Evolutionary conservation across 768 basidiomycete species (phyloP), one percentile per base, ranked within the genome.

Genomic region (Daedaleopsis nitida): DNA sequence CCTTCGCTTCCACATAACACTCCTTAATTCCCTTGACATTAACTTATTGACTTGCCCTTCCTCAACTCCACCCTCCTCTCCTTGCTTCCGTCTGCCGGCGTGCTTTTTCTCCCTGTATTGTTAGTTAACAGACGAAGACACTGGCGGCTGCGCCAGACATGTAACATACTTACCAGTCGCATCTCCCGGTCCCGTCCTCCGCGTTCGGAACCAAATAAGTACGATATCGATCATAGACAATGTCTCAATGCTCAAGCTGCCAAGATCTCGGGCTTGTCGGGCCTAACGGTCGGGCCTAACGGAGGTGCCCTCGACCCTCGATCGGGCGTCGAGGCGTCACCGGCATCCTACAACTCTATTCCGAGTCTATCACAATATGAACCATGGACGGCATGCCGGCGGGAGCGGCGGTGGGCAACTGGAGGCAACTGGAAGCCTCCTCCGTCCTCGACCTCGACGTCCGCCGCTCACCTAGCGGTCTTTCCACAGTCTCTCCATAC

Each of bases 41-140:
- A 61, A 61, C 34, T 61, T 61, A 61, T 61, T 43, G 60, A 34
- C 55, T 61, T 57, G 43, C 3, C 43, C 32, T 48, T 57, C 55
- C 16, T 53, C 21, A 43, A 37, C 35, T 19, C n/a, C 57, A 58
- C 50, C 32, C 51, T 35, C 50, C 23, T 58, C 51, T 42, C 5
- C 10, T n/a, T 2, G 21, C 19, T 49, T 19, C 17, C 17, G 14
- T 45, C 27, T 32, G 27, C 27, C 27, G 27, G 44, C 47, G 10
- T 8, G 24, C 47, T 24, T 9, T n/a, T 24, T 13, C 19, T 10
- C 9, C 47, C 16, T 49, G 47, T 49, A 45, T 45, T n/a, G 44
- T 9, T 45, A 32, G 27, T 32, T 32, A 7, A 7, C 27, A 32
- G 27, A 42, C 39, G 39, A 42, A 42, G 39, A 42, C 39, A 17